A percentile compares a stretch with the other conserved stretches of the same genome.
phyloP scores from a whole-genome alignment of 306 rosid genomes.

The Cyamopsis tetragonoloba region DNA sequence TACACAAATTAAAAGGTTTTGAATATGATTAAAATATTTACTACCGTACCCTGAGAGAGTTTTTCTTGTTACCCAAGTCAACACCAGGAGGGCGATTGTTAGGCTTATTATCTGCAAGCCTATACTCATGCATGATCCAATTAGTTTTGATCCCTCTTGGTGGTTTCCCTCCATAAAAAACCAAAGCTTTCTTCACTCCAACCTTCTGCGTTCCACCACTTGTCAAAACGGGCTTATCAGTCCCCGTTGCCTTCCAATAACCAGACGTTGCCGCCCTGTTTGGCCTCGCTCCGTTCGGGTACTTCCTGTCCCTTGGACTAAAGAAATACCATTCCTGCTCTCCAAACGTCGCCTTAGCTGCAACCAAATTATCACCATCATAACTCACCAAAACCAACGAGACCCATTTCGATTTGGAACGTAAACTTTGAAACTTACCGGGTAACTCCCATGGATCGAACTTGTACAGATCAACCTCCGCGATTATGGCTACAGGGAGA shows the following conservation, averaged over 20 bases:
- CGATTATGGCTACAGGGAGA: conserved; percentile 73
- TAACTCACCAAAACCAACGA: background rate
- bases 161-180: conserved; percentile 91
- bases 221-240: conserved; percentile 82
- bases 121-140: conserved; percentile 98
- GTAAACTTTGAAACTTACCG: conserved; percentile 36
- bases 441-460: conserved; percentile 98
- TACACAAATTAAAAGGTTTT: background rate
- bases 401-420: background rate
- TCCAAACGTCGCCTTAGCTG: conserved; percentile 95
- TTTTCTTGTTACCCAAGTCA: conserved; percentile 78
- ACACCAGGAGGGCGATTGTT: conserved; percentile 66
- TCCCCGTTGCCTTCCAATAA: conserved; percentile 98
- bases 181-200: conserved; percentile 92
- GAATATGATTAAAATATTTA: background rate
- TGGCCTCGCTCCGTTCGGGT: conserved; percentile 93
- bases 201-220: conserved; percentile 61
- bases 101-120: conserved; percentile 65
- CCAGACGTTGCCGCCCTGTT: conserved; percentile 92
- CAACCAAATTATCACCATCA: background rate
- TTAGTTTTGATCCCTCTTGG: conserved; percentile 89
- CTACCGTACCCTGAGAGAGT: conserved; percentile 74
- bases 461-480: conserved; percentile 93
- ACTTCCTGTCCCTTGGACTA: conserved; percentile 92
- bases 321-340: conserved; percentile 96